phyloP scores from a whole-genome alignment of 768 basidiomycete species.

The Tulasnella sp. region DNA sequence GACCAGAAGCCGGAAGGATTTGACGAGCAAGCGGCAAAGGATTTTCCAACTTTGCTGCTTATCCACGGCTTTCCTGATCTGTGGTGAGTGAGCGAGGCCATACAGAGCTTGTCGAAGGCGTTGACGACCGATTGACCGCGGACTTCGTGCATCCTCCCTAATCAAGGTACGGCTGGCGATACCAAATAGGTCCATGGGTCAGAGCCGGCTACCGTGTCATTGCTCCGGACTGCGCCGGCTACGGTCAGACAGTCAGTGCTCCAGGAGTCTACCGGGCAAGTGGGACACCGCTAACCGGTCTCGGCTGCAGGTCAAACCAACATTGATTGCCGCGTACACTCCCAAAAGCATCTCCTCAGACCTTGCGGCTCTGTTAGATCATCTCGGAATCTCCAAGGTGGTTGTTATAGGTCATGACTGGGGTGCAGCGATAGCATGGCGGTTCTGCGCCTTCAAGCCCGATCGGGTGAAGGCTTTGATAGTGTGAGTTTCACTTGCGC shows the following conservation, averaged over 20 bases:
- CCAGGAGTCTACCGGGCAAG: background rate
- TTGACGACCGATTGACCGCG: background rate
- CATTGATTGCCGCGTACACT: slow-evolving; percentile 54
- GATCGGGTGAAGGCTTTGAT: slow-evolving; percentile 56
- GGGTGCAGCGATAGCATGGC: slow-evolving; percentile 61
- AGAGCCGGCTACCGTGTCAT: slow-evolving; percentile 59
- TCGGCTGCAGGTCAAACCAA: slow-evolving; percentile 48
- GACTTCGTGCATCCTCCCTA: background rate
- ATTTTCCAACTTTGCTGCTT: slow-evolving; percentile 58
- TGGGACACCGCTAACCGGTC: background rate
- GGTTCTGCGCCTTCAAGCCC: slow-evolving; percentile 73
- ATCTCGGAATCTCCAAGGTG: slow-evolving; percentile 39
- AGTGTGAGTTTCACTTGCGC: slow-evolving; percentile 47
- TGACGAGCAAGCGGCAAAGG: slow-evolving; percentile 39
- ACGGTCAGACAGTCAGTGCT: slow-evolving; percentile 48
- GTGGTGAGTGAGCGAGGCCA: slow-evolving; percentile 37
- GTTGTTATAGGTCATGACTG: slow-evolving; percentile 78
- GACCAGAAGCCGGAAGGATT: slow-evolving; percentile 53
- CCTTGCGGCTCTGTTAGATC: slow-evolving; percentile 61
- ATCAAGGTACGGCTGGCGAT: slow-evolving; percentile 66
- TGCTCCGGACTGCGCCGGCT: slow-evolving; percentile 53
- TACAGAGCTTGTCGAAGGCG: background rate
- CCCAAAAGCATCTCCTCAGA: slow-evolving; percentile 59
- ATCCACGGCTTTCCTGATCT: slow-evolving; percentile 78
- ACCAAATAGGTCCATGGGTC: slow-evolving; percentile 71